phyloP scores from a whole-genome alignment of 768 basidiomycete species.

The Favolaschia claudopus region DNA sequence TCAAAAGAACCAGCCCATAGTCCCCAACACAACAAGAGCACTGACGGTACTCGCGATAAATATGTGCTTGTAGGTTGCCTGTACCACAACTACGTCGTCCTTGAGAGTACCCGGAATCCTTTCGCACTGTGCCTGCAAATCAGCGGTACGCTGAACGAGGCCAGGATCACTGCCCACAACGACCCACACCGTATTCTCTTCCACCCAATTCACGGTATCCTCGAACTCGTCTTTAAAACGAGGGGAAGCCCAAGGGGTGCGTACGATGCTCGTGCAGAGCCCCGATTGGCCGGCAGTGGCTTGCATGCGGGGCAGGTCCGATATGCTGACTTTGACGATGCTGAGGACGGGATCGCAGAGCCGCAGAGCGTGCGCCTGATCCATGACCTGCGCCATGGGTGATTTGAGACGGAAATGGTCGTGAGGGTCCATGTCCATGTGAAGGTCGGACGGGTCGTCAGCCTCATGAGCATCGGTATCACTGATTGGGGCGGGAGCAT shows the following conservation, averaged over 20 bases:
- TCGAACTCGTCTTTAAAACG: constrained; percentile 26
- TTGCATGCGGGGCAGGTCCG: constrained; percentile 28
- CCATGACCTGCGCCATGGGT: constrained; percentile 25
- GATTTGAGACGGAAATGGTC: constrained; percentile 7
- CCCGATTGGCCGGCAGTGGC: constrained; percentile 27
- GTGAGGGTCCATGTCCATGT: not conserved
- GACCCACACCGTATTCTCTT: constrained; percentile 18
- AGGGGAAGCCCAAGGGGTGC: constrained; percentile 20
- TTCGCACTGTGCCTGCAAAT: constrained; percentile 24
- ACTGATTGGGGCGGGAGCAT: not conserved
- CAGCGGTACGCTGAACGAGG: constrained; percentile 25
- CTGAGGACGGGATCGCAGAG: constrained; percentile 26
- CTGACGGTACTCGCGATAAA: constrained; percentile 21
- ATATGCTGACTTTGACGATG: constrained; percentile 22
- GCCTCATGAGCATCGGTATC: constrained; percentile 10
- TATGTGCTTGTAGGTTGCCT: constrained; percentile 21
- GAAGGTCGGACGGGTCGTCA: not conserved
- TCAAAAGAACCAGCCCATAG: constrained; percentile 10
- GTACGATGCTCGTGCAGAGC: constrained; percentile 25
- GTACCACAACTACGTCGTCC: constrained; percentile 21
- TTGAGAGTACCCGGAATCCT: constrained; percentile 16
- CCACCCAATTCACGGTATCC: constrained; percentile 6
- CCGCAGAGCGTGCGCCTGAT: constrained; percentile 23
- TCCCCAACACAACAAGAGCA: constrained; percentile 15
- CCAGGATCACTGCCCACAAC: constrained; percentile 21